A percentile compares a stretch with the other conserved stretches of the same genome.
These are phyloP conservation scores for Lactifluus piperatus DNA, from an alignment of 768 basidiomycete genomes.

Conservation along the genomic window DNA sequence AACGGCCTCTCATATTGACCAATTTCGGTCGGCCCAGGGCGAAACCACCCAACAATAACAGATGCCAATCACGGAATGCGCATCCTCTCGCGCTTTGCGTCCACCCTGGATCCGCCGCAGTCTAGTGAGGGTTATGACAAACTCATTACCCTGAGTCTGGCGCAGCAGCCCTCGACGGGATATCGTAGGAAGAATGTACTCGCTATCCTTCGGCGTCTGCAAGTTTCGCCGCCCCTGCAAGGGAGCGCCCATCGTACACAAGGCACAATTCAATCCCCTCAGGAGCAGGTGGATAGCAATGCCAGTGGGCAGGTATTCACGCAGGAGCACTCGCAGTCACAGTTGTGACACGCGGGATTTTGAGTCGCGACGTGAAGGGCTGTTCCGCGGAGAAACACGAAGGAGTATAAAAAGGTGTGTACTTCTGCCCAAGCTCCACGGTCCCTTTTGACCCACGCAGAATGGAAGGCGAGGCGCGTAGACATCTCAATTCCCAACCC, in stretches of 20 bases:
- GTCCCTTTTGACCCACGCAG: background rate
- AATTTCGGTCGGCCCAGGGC: slow-evolving; percentile 49
- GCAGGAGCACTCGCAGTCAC: background rate
- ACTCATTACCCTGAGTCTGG: slow-evolving; percentile 33
- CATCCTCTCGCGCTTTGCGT: slow-evolving; percentile 57
- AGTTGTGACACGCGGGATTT: background rate
- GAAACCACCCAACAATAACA: slow-evolving; percentile 69
- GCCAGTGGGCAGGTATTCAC: background rate
- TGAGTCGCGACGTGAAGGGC: background rate
- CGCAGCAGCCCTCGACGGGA: slow-evolving; percentile 32
- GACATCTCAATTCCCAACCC: background rate
- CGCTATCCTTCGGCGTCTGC: slow-evolving; percentile 44
- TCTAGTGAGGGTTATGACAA: slow-evolving; percentile 58
- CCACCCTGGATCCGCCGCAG: slow-evolving; percentile 48
- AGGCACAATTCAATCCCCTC: slow-evolving; percentile 5
- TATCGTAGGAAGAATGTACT: slow-evolving; percentile 47
- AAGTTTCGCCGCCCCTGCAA: slow-evolving; percentile 28
- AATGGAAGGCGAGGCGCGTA: slow-evolving; percentile 1
- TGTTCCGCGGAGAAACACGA: background rate
- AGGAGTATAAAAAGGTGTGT: background rate
- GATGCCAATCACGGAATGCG: slow-evolving; percentile 46
- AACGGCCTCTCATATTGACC: slow-evolving; percentile 8
- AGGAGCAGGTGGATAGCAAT: background rate
- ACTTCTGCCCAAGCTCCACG: background rate
- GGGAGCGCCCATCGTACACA: background rate